These are phyloP conservation scores for Euphorbia schlechtendalii DNA, from an alignment of 441 rosid genomes.

Conservation along the genomic window DNA sequence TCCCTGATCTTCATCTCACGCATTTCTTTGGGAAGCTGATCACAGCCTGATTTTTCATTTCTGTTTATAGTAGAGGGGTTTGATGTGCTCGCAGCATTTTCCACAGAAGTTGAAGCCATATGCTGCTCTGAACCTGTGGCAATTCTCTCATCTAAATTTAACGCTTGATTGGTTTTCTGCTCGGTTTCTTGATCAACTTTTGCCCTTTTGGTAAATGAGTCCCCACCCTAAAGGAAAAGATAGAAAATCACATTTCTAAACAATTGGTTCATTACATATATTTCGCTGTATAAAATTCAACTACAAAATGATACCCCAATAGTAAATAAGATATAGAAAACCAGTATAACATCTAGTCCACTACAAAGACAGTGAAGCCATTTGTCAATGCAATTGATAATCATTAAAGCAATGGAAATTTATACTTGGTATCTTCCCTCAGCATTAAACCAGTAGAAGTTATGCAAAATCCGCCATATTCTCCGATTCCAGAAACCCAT, in stretches of 20 bases:
- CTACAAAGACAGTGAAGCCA: background rate
- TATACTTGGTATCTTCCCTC: slow-evolving; percentile 12
- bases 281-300: background rate
- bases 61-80: slow-evolving; percentile 26
- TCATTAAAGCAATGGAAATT: background rate
- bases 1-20: slow-evolving; percentile 58
- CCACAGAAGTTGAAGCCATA: slow-evolving; percentile 47
- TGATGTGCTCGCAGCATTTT: slow-evolving; percentile 48
- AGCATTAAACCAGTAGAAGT: background rate
- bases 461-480: slow-evolving; percentile 6
- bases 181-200: slow-evolving; percentile 65
- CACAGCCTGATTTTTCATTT: slow-evolving; percentile 35
- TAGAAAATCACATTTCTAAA: background rate
- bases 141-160: slow-evolving; percentile 42
- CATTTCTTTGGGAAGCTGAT: slow-evolving; percentile 62
- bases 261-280: slow-evolving; percentile 11
- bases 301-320: background rate
- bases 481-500: slow-evolving; percentile 10
- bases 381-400: background rate
- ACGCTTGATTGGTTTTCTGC: slow-evolving; percentile 24
- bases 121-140: slow-evolving; percentile 40
- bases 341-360: background rate
- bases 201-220: slow-evolving; percentile 58
- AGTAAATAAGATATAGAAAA: background rate
- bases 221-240: slow-evolving; percentile 50